These are phyloP conservation scores for Candida dubliniensis DNA, from an alignment of 1,139 yeast genomes.

Conservation along the genomic window DNA sequence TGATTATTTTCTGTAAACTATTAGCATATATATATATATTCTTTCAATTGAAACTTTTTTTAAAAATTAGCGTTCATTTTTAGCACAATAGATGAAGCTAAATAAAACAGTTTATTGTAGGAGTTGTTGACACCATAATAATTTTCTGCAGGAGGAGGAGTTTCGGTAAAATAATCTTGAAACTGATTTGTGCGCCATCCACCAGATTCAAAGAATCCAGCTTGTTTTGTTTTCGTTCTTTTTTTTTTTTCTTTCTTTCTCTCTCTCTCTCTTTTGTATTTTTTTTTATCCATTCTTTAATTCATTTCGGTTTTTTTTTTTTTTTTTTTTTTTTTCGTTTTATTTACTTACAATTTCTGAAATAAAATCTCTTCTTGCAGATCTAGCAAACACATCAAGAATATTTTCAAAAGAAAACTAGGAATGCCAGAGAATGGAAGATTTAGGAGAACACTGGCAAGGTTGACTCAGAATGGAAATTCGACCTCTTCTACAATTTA, in stretches of 20 bases:
- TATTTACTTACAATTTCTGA: neutral
- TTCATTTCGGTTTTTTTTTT: neutral
- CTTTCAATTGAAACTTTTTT: no score
- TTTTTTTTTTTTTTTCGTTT: neutral
- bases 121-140: no score
- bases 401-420: neutral
- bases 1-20: no score
- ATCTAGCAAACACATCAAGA: no score
- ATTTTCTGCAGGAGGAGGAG: no score
- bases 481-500: conserved; percentile 1
- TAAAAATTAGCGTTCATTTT: no score
- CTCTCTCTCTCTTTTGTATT: conserved; percentile 1
- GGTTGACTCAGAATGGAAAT: conserved; percentile 11
- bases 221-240: neutral
- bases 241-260: neutral
- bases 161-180: neutral
- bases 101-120: no score
- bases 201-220: conserved; percentile 1
- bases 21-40: no score
- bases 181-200: conserved; percentile 1
- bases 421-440: conserved; percentile 11
- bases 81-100: no score
- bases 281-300: conserved; percentile 6
- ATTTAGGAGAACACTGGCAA: conserved; percentile 13
- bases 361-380: no score